Percentiles rank a stretch among this genome's conserved stretches.
These are phyloP conservation scores for Colletotrichum eleusines DNA, from an alignment of 2,329 filamentous ascomycete species.

Conservation along the genomic window DNA sequence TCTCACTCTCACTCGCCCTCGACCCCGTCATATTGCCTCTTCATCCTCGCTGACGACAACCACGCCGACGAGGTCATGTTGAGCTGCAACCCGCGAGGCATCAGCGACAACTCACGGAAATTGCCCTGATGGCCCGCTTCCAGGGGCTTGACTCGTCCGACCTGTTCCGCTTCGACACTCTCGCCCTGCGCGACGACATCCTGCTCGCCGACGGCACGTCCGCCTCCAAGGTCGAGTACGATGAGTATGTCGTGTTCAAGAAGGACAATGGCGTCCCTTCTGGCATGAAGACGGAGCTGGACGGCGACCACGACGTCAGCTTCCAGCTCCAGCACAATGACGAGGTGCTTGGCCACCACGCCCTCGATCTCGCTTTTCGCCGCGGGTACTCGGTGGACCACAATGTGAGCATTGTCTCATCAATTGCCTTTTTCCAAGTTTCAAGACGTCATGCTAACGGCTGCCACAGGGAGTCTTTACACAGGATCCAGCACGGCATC, in stretches of 20 bases:
- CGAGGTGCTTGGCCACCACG: constrained; percentile 48
- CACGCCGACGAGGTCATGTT: constrained; percentile 21
- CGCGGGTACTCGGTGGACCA: constrained; percentile 48
- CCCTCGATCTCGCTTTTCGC: constrained; percentile 51
- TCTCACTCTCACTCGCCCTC: constrained; percentile 21
- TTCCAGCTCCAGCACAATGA: constrained; percentile 51
- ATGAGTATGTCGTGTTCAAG: constrained; percentile 55
- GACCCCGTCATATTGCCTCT: background rate
- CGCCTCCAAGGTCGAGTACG: constrained; percentile 52
- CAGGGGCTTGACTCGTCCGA: constrained; percentile 46
- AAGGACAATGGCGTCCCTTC: constrained; percentile 41
- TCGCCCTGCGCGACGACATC: constrained; percentile 49
- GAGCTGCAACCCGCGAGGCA: constrained; percentile 19
- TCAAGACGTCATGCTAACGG: background rate
- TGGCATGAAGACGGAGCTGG: constrained; percentile 23
- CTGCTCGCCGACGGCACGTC: constrained; percentile 48
- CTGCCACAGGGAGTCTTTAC: constrained; percentile 35
- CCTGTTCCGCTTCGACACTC: constrained; percentile 54
- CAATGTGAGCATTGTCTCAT: constrained; percentile 40
- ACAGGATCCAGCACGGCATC: constrained; percentile 34
- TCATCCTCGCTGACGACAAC: constrained; percentile 13
- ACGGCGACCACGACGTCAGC: constrained; percentile 41
- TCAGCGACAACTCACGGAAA: constrained; percentile 20
- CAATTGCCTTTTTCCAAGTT: background rate
- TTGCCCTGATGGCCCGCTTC: constrained; percentile 36